Evolutionary conservation across 805 yeast species (phyloP), one percentile per base, ranked within the genome.

Genomic region (Sugiyamaella boreocaroliniensis): DNA sequence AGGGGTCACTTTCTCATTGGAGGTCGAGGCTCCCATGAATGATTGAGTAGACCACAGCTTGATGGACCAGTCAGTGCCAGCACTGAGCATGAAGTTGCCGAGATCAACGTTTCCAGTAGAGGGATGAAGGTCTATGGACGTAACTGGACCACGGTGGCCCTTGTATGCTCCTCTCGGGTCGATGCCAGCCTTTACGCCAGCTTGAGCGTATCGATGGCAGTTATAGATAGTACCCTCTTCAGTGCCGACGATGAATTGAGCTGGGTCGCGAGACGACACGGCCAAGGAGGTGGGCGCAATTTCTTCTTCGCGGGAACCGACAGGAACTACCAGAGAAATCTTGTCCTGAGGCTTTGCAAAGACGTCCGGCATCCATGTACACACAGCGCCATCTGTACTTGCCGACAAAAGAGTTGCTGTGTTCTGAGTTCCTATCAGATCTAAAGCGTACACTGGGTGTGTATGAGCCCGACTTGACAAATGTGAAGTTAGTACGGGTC

Each of bases 41-140:
- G 50, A 53, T 6, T 47, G 49, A 2, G 58, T 50, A 29, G 55
- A 51, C 74, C 75, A 71, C 11, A 72, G 56, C 42, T 61, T 60
- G 20, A 73, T 60, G 3, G 68, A 55, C 71, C 75, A 72, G 57
- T 72, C 76, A 14, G 67, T 56, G 4, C 73, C 64, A 18, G 67
- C 53, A 10, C 66, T 58, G 7, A 72, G 54, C 18, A 70, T 53
- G 11, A 61, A 56, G 40, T 60, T 62, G 16, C 65, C 63, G 10
- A 58, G 47, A 41, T 65, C 66, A 3, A 63, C 51, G 16, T 58
- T 51, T 9, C 64, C 61, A 4, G 46, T 43, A 4, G 58, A 50
- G 4, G 64, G 58, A 48, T 66, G 72, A 44, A 64, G 60, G 32
- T 51, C 60, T 10, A 64, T 29, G n/a, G 60, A 50, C 2, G 73